Percentiles rank a stretch among this genome's conserved stretches.
Evolutionary conservation across 352 stramenopile genomes (phyloP).

Genomic region (Phytopythium ostracodes): DNA sequence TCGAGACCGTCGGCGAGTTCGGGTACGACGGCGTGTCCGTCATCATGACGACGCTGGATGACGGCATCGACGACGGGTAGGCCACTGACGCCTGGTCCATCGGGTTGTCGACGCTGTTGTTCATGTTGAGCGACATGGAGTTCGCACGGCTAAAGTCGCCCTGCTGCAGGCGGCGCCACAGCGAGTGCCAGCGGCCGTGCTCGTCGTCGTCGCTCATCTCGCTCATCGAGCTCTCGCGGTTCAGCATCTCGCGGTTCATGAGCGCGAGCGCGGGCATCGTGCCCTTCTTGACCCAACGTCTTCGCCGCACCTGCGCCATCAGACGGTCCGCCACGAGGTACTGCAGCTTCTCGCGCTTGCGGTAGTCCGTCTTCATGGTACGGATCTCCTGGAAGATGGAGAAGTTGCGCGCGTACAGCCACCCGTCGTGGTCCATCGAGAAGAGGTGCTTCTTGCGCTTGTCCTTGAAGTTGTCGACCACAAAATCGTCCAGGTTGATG

Average conservation of each 20-base stretch:
- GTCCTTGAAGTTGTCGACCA: conserved; percentile 75
- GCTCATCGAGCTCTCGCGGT: conserved; percentile 46
- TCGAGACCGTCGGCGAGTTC: conserved; percentile 55
- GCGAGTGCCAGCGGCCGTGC: conserved; percentile 52
- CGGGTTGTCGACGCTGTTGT: conserved; percentile 15
- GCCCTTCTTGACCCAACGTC: conserved; percentile 76
- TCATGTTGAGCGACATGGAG: conserved; percentile 51
- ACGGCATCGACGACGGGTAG: conserved; percentile 22
- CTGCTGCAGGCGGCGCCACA: conserved; percentile 66
- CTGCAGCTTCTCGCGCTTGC: conserved; percentile 80
- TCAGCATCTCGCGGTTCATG: conserved; percentile 17
- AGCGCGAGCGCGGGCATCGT: conserved; percentile 25
- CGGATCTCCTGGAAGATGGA: conserved; percentile 84
- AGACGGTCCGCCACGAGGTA: conserved; percentile 82
- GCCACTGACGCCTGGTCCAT: conserved; percentile 24
- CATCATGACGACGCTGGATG: conserved; percentile 31
- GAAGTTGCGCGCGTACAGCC: conserved; percentile 86
- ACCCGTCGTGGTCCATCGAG: conserved; percentile 84
- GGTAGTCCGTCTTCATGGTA: conserved; percentile 69
- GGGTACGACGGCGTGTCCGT: conserved; percentile 50
- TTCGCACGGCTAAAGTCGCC: conserved; percentile 66
- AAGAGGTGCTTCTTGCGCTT: conserved; percentile 76
- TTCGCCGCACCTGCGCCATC: conserved; percentile 79
- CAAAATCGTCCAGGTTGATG: conserved; percentile 73
- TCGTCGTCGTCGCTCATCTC: conserved; percentile 69